phyloP scores from a whole-genome alignment of 2,329 filamentous ascomycete genomes.

The Phialophora verrucosa region DNA sequence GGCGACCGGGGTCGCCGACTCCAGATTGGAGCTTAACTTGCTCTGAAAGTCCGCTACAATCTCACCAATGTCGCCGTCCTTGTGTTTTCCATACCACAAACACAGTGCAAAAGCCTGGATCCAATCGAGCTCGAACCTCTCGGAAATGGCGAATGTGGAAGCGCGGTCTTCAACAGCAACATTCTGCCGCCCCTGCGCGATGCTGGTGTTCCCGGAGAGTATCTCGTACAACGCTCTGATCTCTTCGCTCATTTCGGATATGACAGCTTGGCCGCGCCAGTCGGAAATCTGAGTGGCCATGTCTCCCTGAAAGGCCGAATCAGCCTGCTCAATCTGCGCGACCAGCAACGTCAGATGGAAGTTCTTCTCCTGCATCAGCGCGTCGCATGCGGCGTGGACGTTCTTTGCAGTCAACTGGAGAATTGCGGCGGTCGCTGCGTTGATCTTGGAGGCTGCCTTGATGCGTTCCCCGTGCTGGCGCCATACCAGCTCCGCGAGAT shows the following conservation, averaged over 20 bases:
- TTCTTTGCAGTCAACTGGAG: conserved; percentile 78
- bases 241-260: conserved; percentile 84
- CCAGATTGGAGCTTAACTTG: conserved; percentile 73
- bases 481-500: conserved; percentile 54
- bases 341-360: conserved; percentile 84
- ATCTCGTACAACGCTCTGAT: conserved; percentile 89
- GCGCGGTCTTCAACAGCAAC: conserved; percentile 79
- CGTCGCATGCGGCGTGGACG: conserved; percentile 79
- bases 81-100: conserved; percentile 81
- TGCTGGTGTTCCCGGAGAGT: conserved; percentile 82
- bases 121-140: conserved; percentile 88
- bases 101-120: conserved; percentile 89
- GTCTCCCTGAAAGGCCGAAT: conserved; percentile 70
- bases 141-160: conserved; percentile 78
- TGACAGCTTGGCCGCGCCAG: conserved; percentile 81
- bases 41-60: conserved; percentile 76
- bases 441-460: conserved; percentile 57
- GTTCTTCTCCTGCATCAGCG: conserved; percentile 75
- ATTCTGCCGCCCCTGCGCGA: conserved; percentile 74
- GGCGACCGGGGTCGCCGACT: conserved; percentile 70
- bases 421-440: conserved; percentile 79
- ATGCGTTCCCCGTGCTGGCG: conserved; percentile 72
- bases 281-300: conserved; percentile 80
- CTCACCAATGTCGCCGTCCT: conserved; percentile 70
- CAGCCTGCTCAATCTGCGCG: conserved; percentile 74